A percentile compares a stretch with the other conserved stretches of the same genome.
phyloP scores from a whole-genome alignment of 768 basidiomycete species.

The Lactifluus subvellereus region DNA sequence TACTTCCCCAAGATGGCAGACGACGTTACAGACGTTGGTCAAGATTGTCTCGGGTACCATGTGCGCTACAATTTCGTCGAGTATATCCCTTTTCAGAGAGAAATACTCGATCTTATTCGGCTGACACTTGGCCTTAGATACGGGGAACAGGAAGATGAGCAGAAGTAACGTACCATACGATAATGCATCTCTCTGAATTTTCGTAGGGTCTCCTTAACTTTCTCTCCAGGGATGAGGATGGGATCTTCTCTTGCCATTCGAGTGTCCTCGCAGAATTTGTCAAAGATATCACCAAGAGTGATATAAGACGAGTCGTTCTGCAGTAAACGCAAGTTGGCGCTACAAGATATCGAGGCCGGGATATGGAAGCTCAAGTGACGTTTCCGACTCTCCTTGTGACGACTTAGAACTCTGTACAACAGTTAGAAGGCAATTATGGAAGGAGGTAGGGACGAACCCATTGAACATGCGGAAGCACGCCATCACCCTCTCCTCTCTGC shows the following conservation, averaged over 20 bases:
- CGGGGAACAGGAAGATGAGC: neutral
- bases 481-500: constrained; percentile 88
- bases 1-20: neutral
- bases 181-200: constrained; percentile 45
- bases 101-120: constrained; percentile 59
- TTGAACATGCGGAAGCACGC: constrained; percentile 95
- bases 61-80: constrained; percentile 83
- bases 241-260: constrained; percentile 86
- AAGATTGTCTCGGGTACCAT: constrained; percentile 87
- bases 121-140: constrained; percentile 31
- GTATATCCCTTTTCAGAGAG: constrained; percentile 72
- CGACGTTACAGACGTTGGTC: constrained; percentile 51
- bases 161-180: constrained; percentile 36
- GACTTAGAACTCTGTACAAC: constrained; percentile 60
- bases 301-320: constrained; percentile 91
- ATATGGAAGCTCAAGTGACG: constrained; percentile 89
- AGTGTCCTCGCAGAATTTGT: constrained; percentile 71
- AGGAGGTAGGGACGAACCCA: constrained; percentile 41
- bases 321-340: constrained; percentile 75
- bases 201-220: constrained; percentile 62
- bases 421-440: neutral
- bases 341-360: constrained; percentile 80
- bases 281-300: constrained; percentile 89
- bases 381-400: constrained; percentile 90
- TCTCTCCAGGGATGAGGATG: constrained; percentile 78